Base-by-base conservation (phyloP, 495 filamentous ascomycete species). In the Xylaria castorea region DNA sequence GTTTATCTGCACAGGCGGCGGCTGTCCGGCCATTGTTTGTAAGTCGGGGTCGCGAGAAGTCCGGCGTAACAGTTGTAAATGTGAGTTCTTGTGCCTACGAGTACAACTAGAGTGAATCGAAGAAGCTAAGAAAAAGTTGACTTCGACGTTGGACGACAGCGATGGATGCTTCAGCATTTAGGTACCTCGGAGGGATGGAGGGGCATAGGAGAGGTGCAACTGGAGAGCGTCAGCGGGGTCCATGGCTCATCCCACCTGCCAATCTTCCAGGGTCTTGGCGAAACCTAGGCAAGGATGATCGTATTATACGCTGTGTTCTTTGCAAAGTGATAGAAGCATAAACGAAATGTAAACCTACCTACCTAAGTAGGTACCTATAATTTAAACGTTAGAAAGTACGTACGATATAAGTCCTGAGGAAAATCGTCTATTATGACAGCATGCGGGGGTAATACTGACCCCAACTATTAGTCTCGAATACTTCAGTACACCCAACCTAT, bases 1-100 rank as follows among this genome's bases (percentile, higher is more conserved):
- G 44, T 57, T 55, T 1, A 51, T 63, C 48, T 6, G 34, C 32
- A 58, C n/a, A 3, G 57, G 57, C 12, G 8, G 68, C 27, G 44
- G 27, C 48, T n/a, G 58, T 16, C 32, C 18, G 32, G 48, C 65
- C 65, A 67, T 67, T 20, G n/a, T n/a, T 53, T 67, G 44, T 57
- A 32, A 27, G 44, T n/a, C 7, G 8, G 22, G 55, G n/a, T 51
- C 18, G 55, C 5, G 32, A 27, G 57, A 60, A 9, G 55, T 18
- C 11, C 22, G 46, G 42, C 27, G 42, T 36, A 38, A 61, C 14
- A 14, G 11, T 57, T 50, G 11, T 50, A 40, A n/a, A 55, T 40
- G 66, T 6, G 66, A n/a, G 30, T 40, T 20, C 32, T 25, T 7
- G 25, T 57, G 12, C 25, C 27, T 20, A 1, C 0, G n/a, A 22